phyloP scores from a whole-genome alignment of 169 alveolate genomes.

The Eimeria necatrix region DNA sequence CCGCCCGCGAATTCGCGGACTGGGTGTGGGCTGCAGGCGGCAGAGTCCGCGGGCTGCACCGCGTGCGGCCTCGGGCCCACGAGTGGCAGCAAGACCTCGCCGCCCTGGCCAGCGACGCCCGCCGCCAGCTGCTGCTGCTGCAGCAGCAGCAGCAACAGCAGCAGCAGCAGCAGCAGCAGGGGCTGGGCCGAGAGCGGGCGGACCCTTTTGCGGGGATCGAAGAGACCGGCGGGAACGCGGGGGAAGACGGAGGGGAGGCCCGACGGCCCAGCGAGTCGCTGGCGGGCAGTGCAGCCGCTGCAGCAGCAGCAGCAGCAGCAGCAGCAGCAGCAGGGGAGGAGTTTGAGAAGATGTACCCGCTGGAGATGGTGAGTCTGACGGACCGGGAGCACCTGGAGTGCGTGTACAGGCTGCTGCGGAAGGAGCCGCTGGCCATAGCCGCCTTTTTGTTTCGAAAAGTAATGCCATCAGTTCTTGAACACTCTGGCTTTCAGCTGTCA shows the following conservation, averaged over 20 bases:
- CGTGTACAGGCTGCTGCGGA: constrained; percentile 84
- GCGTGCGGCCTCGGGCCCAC: background rate
- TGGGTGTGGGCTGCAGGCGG: constrained; percentile 86
- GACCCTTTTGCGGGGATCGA: background rate
- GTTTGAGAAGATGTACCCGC: constrained; percentile 83
- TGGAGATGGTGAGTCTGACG: constrained; percentile 89
- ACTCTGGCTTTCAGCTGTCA: constrained; percentile 91
- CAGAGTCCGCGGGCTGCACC: constrained; percentile 81
- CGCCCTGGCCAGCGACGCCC: background rate
- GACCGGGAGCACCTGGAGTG: constrained; percentile 89
- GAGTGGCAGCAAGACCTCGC: background rate
- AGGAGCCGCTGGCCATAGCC: constrained; percentile 89
- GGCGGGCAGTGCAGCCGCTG: background rate
- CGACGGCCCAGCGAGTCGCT: background rate
- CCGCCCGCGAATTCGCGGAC: constrained; percentile 74
- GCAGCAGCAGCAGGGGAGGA: constrained; percentile 1
- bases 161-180: background rate
- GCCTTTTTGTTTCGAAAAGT: constrained; percentile 88
- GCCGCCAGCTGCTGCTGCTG: background rate
- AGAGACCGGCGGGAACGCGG: background rate
- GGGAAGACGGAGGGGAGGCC: background rate
- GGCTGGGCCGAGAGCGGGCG: too few species aligned
- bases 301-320: constrained; percentile 20
- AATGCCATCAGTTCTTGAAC: constrained; percentile 91
- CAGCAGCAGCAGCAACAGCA: constrained; percentile 30